Evolutionary conservation across 1,284 basidiomycete species (phyloP), one percentile per base, ranked within the genome.

Genomic region (Stygiomarasmius scandens): DNA sequence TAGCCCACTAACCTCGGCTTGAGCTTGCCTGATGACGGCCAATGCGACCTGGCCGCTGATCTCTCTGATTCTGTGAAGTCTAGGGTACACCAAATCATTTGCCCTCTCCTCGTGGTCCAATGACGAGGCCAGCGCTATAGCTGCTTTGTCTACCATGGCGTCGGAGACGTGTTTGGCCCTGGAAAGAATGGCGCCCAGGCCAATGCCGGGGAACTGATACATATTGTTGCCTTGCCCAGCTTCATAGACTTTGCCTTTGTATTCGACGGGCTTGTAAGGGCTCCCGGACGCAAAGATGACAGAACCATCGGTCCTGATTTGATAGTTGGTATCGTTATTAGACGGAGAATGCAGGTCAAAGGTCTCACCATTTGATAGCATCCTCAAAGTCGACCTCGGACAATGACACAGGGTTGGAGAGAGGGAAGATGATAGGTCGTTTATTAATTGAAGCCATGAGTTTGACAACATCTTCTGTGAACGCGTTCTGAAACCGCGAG

Each of bases 141-240:
- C 73, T 2, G 82, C 77, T 49, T 77, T 75, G 61, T 87, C 82
- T 36, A 87, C 72, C 85, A 90, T 89, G 20, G 72, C 67, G 58
- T 86, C 83, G 36, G 86, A 86, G 45, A 91, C 77, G 57, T 81
- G 82, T 20, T 70, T 74, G 2, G 85, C 78, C 63, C 83, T 81
- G 47, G 81, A 75, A n/a, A 88, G 72, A 58, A 91, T 82, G 2
- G 85, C 70, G 12, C 90, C 90, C 50, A 93, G 78, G 1, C 91
- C 90, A 54, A 92, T 71, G 24, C 81, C 80, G 22, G 83, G 82
- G 70, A 84, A 85, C 63, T 84, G 82, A 66, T 84, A 86, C 84
- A 90, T 87, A 72, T 92, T 92, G 73, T 92, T 92, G 14, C 85
- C 92, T 71, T 94, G 92, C 1, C 89, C 90, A 1, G 92, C 86